Conservation (phyloP, 495 filamentous ascomycete genomes). For the Ramalina peruviana region DNA sequence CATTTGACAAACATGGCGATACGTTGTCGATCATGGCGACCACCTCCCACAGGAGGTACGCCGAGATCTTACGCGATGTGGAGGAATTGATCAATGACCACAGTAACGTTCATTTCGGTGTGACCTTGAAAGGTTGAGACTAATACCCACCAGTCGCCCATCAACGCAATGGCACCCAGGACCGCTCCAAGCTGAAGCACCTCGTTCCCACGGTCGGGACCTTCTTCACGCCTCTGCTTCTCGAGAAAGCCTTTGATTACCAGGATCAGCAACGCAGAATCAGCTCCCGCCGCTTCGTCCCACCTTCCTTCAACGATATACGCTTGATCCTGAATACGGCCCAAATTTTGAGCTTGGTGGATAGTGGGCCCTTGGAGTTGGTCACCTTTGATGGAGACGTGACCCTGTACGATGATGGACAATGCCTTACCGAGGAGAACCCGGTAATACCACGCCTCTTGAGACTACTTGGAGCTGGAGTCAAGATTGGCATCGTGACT, state of each 20-base stretch:
- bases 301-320: conserved; percentile 95
- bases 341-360: conserved; percentile 74
- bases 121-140: conserved; percentile 1
- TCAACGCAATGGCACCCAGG: conserved; percentile 44
- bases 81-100: conserved; percentile 85
- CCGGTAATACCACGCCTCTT: conserved; percentile 70
- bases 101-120: conserved; percentile 38
- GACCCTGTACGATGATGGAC: conserved; percentile 88
- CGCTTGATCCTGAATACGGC: conserved; percentile 87
- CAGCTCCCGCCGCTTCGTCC: conserved; percentile 82
- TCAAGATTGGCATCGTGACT: conserved; percentile 86
- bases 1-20: conserved; percentile 32
- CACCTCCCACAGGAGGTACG: conserved; percentile 66
- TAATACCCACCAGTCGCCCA: conserved; percentile 42
- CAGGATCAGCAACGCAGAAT: conserved; percentile 79
- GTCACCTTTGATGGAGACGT: conserved; percentile 97
- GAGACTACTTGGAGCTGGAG: conserved; percentile 41
- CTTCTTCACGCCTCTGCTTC: conserved; percentile 78
- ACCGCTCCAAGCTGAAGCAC: conserved; percentile 80
- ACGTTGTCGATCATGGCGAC: conserved; percentile 27
- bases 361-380: conserved; percentile 43
- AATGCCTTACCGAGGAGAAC: conserved; percentile 56
- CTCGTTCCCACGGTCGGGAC: conserved; percentile 78
- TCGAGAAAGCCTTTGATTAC: conserved; percentile 81
- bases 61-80: conserved; percentile 89